phyloP scores from a whole-genome alignment of 2,329 filamentous ascomycete species.

The Ceratocystis alfenasii region DNA sequence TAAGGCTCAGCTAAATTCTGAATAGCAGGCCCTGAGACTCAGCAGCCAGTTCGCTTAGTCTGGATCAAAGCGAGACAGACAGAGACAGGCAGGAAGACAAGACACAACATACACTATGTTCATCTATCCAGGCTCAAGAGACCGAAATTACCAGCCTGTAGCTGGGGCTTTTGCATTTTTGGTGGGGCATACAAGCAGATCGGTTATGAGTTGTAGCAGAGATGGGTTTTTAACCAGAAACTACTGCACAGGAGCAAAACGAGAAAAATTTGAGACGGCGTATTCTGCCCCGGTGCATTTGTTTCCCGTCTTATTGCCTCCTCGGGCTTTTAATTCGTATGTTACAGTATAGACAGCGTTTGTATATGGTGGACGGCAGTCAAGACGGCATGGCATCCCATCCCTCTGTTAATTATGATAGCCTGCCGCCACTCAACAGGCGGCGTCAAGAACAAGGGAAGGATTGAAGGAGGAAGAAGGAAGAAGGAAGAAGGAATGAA shows the following conservation, averaged over 20 bases:
- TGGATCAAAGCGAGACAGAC: conserved; percentile 1
- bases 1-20: not conserved
- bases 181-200: not conserved
- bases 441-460: conserved; percentile 4
- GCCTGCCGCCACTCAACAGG: not conserved
- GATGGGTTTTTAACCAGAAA: not conserved
- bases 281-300: no score
- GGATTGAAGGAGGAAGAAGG: not conserved
- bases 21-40: not conserved
- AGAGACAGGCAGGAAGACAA: not conserved
- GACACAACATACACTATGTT: not conserved
- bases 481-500: not conserved
- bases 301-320: no score
- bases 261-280: not conserved
- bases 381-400: not conserved
- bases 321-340: no score
- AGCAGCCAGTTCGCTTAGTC: conserved; percentile 1
- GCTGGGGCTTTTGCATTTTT: not conserved
- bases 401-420: not conserved
- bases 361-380: no score
- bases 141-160: not conserved
- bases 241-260: not conserved
- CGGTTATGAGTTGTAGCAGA: not conserved
- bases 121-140: not conserved
- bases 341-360: no score